Conservation (phyloP, 1,284 basidiomycete species). For the Irpex lacteus region DNA sequence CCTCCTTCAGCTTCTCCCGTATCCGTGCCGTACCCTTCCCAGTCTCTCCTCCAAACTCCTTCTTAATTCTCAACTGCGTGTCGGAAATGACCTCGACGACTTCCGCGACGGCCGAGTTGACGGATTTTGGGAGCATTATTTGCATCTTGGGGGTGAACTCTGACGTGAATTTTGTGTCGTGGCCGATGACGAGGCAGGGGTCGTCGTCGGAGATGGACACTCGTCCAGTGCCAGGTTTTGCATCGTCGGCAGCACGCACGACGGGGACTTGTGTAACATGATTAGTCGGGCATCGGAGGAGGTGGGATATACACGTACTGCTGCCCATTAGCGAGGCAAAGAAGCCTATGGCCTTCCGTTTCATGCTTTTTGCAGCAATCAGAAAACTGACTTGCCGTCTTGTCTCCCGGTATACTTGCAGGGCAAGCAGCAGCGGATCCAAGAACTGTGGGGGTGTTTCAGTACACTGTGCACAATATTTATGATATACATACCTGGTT, state of each 20-base stretch:
- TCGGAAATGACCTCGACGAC: constrained; percentile 90
- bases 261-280: constrained; percentile 73
- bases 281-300: constrained; percentile 5
- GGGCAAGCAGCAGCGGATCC: constrained; percentile 87
- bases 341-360: constrained; percentile 78
- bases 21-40: constrained; percentile 75
- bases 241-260: constrained; percentile 87
- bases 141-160: constrained; percentile 84
- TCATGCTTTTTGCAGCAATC: constrained; percentile 92
- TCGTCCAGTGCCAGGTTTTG: constrained; percentile 75
- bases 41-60: constrained; percentile 83
- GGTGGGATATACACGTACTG: constrained; percentile 59
- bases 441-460: constrained; percentile 68
- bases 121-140: constrained; percentile 84
- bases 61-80: constrained; percentile 81
- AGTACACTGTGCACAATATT: constrained; percentile 7
- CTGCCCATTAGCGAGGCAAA: constrained; percentile 87
- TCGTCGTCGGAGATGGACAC: constrained; percentile 76
- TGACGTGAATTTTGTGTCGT: constrained; percentile 76
- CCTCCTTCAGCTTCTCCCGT: constrained; percentile 63
- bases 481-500: constrained; percentile 69
- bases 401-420: constrained; percentile 87
- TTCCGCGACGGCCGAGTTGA: constrained; percentile 80
- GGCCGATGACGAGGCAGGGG: constrained; percentile 77
- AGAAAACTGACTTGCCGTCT: constrained; percentile 86